Conservation (phyloP, 345 rosid genomes). For the Populus nigra region DNA sequence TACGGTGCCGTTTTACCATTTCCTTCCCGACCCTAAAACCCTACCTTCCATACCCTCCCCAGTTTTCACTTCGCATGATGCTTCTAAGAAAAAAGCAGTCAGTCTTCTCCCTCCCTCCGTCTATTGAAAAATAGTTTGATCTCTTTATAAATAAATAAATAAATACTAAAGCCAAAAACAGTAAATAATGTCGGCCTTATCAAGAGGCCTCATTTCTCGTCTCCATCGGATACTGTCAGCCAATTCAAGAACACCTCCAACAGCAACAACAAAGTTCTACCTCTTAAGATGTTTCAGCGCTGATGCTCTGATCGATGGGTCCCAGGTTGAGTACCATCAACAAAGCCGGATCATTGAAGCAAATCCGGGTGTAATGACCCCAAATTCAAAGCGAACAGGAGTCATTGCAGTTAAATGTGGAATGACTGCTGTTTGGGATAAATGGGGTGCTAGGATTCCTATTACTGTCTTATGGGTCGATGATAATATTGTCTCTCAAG, state of each 20-base stretch:
- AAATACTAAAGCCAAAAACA: background rate
- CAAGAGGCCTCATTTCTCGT: constrained; percentile 69
- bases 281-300: constrained; percentile 39
- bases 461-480: constrained; percentile 77
- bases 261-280: constrained; percentile 16
- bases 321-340: constrained; percentile 26
- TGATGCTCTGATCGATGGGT: constrained; percentile 35
- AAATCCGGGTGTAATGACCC: constrained; percentile 57
- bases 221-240: constrained; percentile 39
- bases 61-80: background rate
- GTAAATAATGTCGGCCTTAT: constrained; percentile 51
- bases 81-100: background rate
- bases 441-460: constrained; percentile 94
- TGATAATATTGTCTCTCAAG: constrained; percentile 90
- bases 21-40: background rate
- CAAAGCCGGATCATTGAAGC: constrained; percentile 54
- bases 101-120: background rate
- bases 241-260: constrained; percentile 13
- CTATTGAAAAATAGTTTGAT: background rate
- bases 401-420: constrained; percentile 87
- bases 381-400: constrained; percentile 68
- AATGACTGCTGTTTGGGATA: constrained; percentile 89
- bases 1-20: background rate
- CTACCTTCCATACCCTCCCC: background rate
- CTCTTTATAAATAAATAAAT: background rate